Evolutionary conservation across 805 yeast genomes (phyloP), one percentile per base, ranked within the genome.

Genomic region (Martiniozyma abietophila): DNA sequence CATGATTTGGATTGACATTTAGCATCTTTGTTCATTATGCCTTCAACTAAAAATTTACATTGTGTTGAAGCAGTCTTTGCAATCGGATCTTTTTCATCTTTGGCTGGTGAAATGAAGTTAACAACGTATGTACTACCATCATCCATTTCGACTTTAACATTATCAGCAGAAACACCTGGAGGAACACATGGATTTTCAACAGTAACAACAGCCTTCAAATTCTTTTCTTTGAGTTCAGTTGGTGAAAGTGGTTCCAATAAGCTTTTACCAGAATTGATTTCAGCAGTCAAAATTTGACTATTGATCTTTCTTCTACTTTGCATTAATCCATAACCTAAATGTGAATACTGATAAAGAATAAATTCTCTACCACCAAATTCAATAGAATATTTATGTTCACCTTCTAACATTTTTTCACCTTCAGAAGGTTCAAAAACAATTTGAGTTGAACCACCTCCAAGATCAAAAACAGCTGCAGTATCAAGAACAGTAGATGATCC

Each of bases 381-480:
- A 46, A 86, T 68, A 42, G 72, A 71, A 54, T 77, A 86, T 58
- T 83, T 82, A 62, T 85, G 94, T 52, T 88, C 96, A 39, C 96
- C 61, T 9, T 78, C 86, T 31, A 70, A 61, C 80, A 89, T 72
- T 44, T 64, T 54, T 48, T 77, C 80, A 30, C 68, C 67, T 28
- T 72, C 64, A 34, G 64, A 58, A 16, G 99, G 99, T 65, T 92
- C 97, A 58, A 92, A 92, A 6, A 92, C 99, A 62, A 92, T 86
- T 63, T 94, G 98, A 10, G 99, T 92, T 6, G 96, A 85, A 4
- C 97, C 97, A 51, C 98, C 98, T 48, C 98, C 99, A 40, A 92
- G 71, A 58, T 92, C 99, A 52, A 92, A 92, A 8, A 92, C 95
- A 16, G 97, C 98, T 32, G 94, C 95, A 9, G 98, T 92, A 20